Evolutionary conservation across 225 moss, liverwort and hornwort species (phyloP).

Genomic region (Sphagnum tenellum): DNA sequence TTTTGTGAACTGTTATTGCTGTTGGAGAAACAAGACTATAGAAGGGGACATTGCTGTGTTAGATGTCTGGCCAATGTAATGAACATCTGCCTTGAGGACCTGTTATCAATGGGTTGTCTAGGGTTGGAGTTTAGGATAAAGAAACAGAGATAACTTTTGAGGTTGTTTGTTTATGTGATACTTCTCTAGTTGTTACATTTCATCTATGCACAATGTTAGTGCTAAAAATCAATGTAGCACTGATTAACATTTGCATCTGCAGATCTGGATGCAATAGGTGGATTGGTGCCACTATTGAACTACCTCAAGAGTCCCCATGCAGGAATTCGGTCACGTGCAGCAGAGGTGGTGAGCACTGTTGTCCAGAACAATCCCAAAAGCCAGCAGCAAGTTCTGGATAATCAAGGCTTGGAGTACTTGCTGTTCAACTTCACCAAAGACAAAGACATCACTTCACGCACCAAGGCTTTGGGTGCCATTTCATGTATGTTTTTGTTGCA

Average conservation of each 20-base stretch:
- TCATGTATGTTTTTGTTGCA: constrained; percentile 49
- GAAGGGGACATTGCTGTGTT: too few species aligned
- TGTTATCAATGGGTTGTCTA: too few species aligned
- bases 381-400: constrained; percentile 85
- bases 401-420: constrained; percentile 59
- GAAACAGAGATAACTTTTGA: too few species aligned
- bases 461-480: constrained; percentile 88
- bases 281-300: constrained; percentile 66
- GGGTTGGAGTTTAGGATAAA: too few species aligned
- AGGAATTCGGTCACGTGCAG: constrained; percentile 71
- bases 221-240: neutral
- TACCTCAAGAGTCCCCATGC: constrained; percentile 69
- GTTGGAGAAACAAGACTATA: too few species aligned
- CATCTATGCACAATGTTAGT: too few species aligned
- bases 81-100: too few species aligned
- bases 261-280: constrained; percentile 88
- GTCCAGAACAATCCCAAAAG: constrained; percentile 91
- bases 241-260: constrained; percentile 6
- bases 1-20: too few species aligned
- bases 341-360: constrained; percentile 86
- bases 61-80: too few species aligned
- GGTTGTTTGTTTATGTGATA: too few species aligned
- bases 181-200: too few species aligned
- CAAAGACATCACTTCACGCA: constrained; percentile 58
- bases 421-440: constrained; percentile 68